Conservation (phyloP, 495 filamentous ascomycete species). For the Hypoxylon fragiforme region DNA sequence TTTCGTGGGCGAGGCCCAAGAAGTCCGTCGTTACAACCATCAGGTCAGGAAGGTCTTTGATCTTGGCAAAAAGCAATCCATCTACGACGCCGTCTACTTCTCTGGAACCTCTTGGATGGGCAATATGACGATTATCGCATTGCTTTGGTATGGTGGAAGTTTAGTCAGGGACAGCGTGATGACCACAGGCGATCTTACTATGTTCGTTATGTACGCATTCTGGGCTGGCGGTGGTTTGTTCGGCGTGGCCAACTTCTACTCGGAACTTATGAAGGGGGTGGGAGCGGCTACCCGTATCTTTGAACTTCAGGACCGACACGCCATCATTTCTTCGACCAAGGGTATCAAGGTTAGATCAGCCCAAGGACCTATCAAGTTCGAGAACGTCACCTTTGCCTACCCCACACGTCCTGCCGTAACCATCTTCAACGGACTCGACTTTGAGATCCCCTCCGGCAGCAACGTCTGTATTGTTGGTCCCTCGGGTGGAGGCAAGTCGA, state of each 20-base stretch:
- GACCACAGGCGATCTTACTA: constrained; percentile 89
- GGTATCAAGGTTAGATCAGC: constrained; percentile 77
- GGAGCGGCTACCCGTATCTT: constrained; percentile 94
- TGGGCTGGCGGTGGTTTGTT: constrained; percentile 92
- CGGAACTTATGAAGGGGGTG: constrained; percentile 97
- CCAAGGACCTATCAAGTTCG: constrained; percentile 83
- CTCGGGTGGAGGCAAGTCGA: constrained; percentile 92
- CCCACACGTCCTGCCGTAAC: constrained; percentile 85
- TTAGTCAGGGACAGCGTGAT: constrained; percentile 87
- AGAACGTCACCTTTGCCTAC: constrained; percentile 84
- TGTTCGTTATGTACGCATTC: constrained; percentile 96
- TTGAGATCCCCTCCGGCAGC: constrained; percentile 86
- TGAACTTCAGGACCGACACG: constrained; percentile 90
- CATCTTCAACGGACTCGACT: constrained; percentile 87
- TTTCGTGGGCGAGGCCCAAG: constrained; percentile 88
- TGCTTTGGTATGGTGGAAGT: constrained; percentile 86
- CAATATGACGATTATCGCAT: constrained; percentile 92
- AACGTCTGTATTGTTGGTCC: constrained; percentile 98
- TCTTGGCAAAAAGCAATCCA: constrained; percentile 80
- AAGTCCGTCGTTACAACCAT: constrained; percentile 86
- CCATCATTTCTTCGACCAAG: constrained; percentile 80
- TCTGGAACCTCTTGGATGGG: constrained; percentile 84
- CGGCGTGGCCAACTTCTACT: constrained; percentile 93
- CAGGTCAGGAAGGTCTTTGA: constrained; percentile 91
- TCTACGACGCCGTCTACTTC: constrained; percentile 91